phyloP scores from a whole-genome alignment of 495 filamentous ascomycete genomes.

The Trichodelitschia bisporula region DNA sequence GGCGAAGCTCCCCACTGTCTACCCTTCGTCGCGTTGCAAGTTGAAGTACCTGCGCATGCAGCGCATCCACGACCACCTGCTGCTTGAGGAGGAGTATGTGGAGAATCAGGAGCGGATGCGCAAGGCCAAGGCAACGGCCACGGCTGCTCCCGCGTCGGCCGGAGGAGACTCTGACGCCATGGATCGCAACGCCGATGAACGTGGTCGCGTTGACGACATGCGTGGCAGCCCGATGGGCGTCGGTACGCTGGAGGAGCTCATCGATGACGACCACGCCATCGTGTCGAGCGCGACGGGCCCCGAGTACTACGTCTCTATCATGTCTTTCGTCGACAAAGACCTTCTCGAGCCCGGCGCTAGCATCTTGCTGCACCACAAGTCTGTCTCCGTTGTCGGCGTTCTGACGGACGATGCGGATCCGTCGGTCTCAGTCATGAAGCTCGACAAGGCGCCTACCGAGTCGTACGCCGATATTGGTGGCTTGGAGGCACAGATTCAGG shows the following conservation, averaged over 20 bases:
- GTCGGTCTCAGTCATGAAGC: conserved; percentile 94
- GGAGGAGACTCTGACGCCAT: conserved; percentile 33
- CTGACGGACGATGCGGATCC: conserved; percentile 93
- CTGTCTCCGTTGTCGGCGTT: conserved; percentile 91
- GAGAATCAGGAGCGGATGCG: conserved; percentile 92
- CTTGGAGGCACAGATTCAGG: conserved; percentile 83
- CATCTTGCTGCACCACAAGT: conserved; percentile 92
- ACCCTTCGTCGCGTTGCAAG: conserved; percentile 90
- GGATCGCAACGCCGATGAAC: conserved; percentile 83
- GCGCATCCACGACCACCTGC: conserved; percentile 86
- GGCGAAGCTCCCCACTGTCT: conserved; percentile 80
- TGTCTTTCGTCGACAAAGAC: conserved; percentile 99
- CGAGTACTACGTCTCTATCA: conserved; percentile 99
- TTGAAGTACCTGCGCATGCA: conserved; percentile 93
- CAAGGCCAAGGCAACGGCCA: conserved; percentile 63
- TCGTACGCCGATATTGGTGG: conserved; percentile 98
- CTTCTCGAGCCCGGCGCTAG: conserved; percentile 89
- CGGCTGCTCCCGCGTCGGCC: conserved; percentile 26
- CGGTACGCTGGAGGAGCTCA: conserved; percentile 93
- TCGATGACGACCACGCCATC: conserved; percentile 98
- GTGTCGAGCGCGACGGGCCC: conserved; percentile 93
- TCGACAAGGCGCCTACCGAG: conserved; percentile 96
- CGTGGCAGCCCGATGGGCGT: conserved; percentile 96
- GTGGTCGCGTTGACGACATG: conserved; percentile 94
- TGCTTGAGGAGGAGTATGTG: conserved; percentile 95